Conservation (phyloP, 2,329 filamentous ascomycete species). For the Aspergillus sclerotialis region DNA sequence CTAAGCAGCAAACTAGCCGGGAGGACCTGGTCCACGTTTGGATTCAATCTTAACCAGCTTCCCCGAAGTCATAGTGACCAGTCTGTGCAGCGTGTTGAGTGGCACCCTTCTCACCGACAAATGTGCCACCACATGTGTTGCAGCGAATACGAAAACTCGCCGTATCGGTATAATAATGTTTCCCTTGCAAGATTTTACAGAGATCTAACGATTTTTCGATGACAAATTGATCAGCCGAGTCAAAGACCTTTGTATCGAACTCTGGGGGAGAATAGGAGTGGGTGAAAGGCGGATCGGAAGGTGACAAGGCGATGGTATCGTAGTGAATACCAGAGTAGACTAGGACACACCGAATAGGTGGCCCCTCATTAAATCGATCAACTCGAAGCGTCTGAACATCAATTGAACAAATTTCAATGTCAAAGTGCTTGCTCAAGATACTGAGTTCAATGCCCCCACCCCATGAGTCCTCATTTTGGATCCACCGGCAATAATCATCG, state of each 20-base stretch:
- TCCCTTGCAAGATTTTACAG: conserved; percentile 59
- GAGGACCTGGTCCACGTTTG: background rate
- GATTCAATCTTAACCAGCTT: conserved; percentile 25
- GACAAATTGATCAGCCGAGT: conserved; percentile 48
- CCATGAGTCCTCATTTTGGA: conserved; percentile 75
- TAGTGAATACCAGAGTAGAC: conserved; percentile 94
- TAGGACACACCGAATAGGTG: conserved; percentile 63
- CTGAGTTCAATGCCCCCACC: conserved; percentile 85
- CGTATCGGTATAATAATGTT: conserved; percentile 85
- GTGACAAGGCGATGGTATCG: conserved; percentile 75
- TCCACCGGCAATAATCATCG: conserved; percentile 72
- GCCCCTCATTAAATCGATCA: conserved; percentile 72
- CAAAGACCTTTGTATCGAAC: conserved; percentile 71
- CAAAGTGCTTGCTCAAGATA: conserved; percentile 77
- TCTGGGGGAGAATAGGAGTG: conserved; percentile 59
- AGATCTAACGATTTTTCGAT: conserved; percentile 57
- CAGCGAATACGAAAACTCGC: conserved; percentile 72
- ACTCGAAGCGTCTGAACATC: conserved; percentile 65
- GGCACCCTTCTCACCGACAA: conserved; percentile 41
- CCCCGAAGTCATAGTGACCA: conserved; percentile 45
- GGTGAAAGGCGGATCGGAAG: conserved; percentile 50
- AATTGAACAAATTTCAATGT: conserved; percentile 76
- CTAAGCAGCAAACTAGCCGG: background rate
- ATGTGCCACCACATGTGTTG: conserved; percentile 48
- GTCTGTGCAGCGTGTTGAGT: conserved; percentile 40